These are phyloP conservation scores for Cyclocybe aegerita DNA, from an alignment of 768 basidiomycete genomes.

Conservation along the genomic window DNA sequence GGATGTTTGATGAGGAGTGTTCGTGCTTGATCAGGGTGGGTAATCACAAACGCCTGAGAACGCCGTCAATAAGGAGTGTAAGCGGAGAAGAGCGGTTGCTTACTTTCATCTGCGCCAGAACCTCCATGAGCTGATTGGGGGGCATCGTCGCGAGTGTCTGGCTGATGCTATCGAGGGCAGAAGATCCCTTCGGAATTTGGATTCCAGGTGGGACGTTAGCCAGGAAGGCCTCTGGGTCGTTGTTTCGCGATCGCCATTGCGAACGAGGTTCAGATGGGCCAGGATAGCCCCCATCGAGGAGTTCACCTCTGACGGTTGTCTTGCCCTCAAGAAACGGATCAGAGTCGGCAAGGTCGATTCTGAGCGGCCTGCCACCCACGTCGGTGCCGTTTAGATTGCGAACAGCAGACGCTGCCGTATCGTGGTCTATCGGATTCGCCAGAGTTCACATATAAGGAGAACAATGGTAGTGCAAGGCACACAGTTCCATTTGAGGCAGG, in stretches of 20 bases:
- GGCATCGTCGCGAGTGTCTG: slow-evolving; percentile 82
- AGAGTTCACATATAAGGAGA: slow-evolving; percentile 9
- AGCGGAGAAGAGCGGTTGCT: slow-evolving; percentile 20
- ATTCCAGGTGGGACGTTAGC: slow-evolving; percentile 73
- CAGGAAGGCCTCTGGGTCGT: slow-evolving; percentile 56
- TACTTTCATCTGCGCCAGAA: slow-evolving; percentile 98
- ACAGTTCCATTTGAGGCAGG: background rate
- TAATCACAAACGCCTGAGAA: slow-evolving; percentile 83
- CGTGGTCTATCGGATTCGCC: slow-evolving; percentile 64
- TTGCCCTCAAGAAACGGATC: slow-evolving; percentile 91
- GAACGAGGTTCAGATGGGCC: slow-evolving; percentile 52
- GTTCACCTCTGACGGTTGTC: slow-evolving; percentile 82
- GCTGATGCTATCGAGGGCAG: slow-evolving; percentile 80
- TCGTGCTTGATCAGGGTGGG: slow-evolving; percentile 87
- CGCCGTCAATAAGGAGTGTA: background rate
- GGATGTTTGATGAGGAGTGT: slow-evolving; percentile 79
- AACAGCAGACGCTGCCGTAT: slow-evolving; percentile 93
- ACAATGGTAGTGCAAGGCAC: slow-evolving; percentile 3
- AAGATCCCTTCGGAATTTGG: slow-evolving; percentile 67
- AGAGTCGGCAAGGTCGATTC: slow-evolving; percentile 93
- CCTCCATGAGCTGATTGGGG: slow-evolving; percentile 85
- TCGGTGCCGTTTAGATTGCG: slow-evolving; percentile 93
- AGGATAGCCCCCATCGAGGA: slow-evolving; percentile 65
- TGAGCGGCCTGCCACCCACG: slow-evolving; percentile 88
- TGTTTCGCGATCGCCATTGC: slow-evolving; percentile 49